phyloP scores from a whole-genome alignment of 2,329 filamentous ascomycete genomes.

The Immersiporthe knoxdaviesiana region DNA sequence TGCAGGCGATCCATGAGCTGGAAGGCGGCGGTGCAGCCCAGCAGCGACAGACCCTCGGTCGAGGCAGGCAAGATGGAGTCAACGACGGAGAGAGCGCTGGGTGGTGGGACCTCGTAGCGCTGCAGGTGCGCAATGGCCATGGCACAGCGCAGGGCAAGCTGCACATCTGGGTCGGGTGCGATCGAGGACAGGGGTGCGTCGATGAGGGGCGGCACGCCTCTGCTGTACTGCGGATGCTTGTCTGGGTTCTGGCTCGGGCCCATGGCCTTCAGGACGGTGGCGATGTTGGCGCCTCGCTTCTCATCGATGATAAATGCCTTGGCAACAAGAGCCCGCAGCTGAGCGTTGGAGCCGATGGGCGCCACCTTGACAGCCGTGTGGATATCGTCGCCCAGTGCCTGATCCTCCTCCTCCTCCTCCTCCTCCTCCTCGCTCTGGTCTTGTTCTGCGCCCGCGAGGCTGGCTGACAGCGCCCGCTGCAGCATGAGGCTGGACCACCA shows the following conservation, averaged over 20 bases:
- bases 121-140: slow-evolving; percentile 64
- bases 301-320: slow-evolving; percentile 60
- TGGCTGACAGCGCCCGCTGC: slow-evolving; percentile 68
- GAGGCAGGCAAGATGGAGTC: slow-evolving; percentile 51
- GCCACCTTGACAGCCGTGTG: slow-evolving; percentile 72
- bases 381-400: slow-evolving; percentile 54
- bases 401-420: slow-evolving; percentile 42
- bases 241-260: slow-evolving; percentile 44
- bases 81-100: slow-evolving; percentile 52
- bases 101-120: slow-evolving; percentile 46
- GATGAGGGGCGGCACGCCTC: slow-evolving; percentile 47
- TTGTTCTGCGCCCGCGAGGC: slow-evolving; percentile 59
- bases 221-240: slow-evolving; percentile 38
- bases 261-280: slow-evolving; percentile 57
- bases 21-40: slow-evolving; percentile 63
- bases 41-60: slow-evolving; percentile 53
- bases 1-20: slow-evolving; percentile 60
- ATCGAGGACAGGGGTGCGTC: slow-evolving; percentile 47
- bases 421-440: slow-evolving; percentile 45
- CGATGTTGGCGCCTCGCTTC: slow-evolving; percentile 60
- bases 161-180: slow-evolving; percentile 54
- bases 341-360: slow-evolving; percentile 76
- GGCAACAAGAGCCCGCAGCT: slow-evolving; percentile 62
- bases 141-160: slow-evolving; percentile 61
- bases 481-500: slow-evolving; percentile 84